Base-by-base conservation (phyloP, 352 stramenopile species). In the Paralagenidium karlingii region DNA sequence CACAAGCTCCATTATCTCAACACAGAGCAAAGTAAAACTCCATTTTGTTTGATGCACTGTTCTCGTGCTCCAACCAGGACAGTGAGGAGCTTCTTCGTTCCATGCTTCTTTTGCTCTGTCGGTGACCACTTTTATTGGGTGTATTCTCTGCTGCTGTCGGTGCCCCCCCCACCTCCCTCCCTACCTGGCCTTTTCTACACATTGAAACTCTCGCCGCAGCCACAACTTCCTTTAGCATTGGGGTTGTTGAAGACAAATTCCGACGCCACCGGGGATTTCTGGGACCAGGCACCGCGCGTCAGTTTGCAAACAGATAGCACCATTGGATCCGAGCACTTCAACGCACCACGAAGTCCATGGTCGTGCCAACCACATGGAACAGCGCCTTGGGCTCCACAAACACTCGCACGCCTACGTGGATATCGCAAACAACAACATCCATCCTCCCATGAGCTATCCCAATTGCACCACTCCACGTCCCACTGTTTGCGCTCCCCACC, bases 171-270 rank as follows among this genome's bases (percentile, higher is more conserved):
- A n/a, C n/a, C n/a, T n/a, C n/a, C n/a, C n/a, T n/a, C n/a, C n/a
- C n/a, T n/a, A n/a, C n/a, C n/a, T n/a, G n/a, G n/a, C n/a, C n/a
- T n/a, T n/a, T n/a, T n/a, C 41, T 97, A 98, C 29, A 98, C 94
- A 59, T 98, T 99, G 59, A 99, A 99, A 56, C 86, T 98, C 68
- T 99, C 96, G 28, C 96, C 96, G 60, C 96, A 99, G 7, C 96
- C 96, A 67, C 96, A 99, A 60, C 94, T 89, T 24, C 95, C 95
- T 67, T 99, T 99, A 13, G 91, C 94, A 66, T 99, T 99, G n/a
- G 96, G 96, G 71, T 99, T 99, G 31, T 96, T 90, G 61, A 99
- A 99, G 10, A 96, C 97, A 48, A 99, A 99, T 65, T 99, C 95
- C 28, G 90, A 89, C 20, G 82, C 91, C 39, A 99, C 77, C 39